These are phyloP conservation scores for Pythium angustatum DNA, from an alignment of 352 stramenopile species.

Conservation along the genomic window DNA sequence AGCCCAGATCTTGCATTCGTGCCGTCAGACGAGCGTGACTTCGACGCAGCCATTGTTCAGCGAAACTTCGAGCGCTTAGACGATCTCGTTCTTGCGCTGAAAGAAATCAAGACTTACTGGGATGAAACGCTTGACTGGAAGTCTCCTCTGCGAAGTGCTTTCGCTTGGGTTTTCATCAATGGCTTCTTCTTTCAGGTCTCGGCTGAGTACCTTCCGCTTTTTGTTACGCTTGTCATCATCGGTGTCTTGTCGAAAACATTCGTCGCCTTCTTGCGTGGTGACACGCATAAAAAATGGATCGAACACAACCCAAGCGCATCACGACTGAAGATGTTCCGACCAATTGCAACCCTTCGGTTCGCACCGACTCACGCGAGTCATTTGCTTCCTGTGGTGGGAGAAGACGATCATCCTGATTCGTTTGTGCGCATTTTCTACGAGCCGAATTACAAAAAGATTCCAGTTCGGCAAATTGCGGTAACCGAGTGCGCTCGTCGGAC, in stretches of 20 bases:
- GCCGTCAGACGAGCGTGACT: constrained; percentile 31
- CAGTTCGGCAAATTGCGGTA: constrained; percentile 35
- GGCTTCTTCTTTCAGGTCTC: constrained; percentile 24
- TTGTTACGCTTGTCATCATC: background rate
- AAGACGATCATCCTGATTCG: constrained; percentile 20
- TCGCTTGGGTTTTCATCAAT: constrained; percentile 29
- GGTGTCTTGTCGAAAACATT: constrained; percentile 14
- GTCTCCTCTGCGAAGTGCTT: constrained; percentile 22
- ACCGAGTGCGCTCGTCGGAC: constrained; percentile 29
- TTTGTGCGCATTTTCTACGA: constrained; percentile 42
- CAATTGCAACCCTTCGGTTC: constrained; percentile 36
- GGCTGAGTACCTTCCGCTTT: constrained; percentile 21
- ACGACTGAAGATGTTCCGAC: constrained; percentile 32
- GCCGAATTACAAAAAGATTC: constrained; percentile 42
- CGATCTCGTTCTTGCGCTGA: constrained; percentile 25
- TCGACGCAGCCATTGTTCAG: constrained; percentile 37
- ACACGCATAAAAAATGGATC: constrained; percentile 36
- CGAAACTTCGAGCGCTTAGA: constrained; percentile 44
- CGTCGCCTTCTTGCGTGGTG: constrained; percentile 21
- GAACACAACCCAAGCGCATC: constrained; percentile 18
- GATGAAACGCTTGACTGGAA: constrained; percentile 42
- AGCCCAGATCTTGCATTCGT: constrained; percentile 31
- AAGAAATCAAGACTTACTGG: constrained; percentile 16
- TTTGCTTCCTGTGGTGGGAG: background rate
- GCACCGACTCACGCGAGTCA: constrained; percentile 27